Base-by-base conservation (phyloP, 2,329 filamentous ascomycete species). In the Penicillium polonicum region DNA sequence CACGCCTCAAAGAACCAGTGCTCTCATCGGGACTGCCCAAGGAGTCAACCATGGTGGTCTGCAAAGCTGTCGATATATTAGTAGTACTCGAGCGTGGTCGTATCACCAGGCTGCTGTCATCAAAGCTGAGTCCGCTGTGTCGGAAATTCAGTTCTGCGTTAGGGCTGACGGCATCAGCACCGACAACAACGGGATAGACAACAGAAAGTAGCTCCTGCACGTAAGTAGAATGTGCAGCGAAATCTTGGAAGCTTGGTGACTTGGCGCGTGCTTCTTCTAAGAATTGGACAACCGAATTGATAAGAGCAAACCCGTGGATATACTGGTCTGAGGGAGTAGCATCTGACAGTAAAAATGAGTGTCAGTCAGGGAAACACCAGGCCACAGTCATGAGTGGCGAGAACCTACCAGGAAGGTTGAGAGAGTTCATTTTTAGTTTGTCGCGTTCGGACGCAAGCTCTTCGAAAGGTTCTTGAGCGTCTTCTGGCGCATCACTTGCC, bases 171-270 rank as follows among this genome's bases (percentile, higher is more conserved):
- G 87, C 83, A 74, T 97, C 91, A 13, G 90, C 88, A 65, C 91
- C 93, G 27, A 96, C 92, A 49, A 97, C 84, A 19, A 94, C 85
- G 2, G 94, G 92, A 70, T 94, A 99, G 2, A 97, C 79, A 13
- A 91, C 88, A 36, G 86, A 85, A 0, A 97, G 80, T 4, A 99
- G 78, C 46, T 91, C 81, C 60, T 93, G 87, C 1, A 93, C 79
- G 74, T 96, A 97, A 44, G 90, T 88, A 0, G 92, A 95, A 0
- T 83, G 83, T 12, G 88, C 76, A 0, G 91, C 85, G 72, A 95
- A 97, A 44, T 97, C 92, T 56, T 89, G 84, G 72, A 97, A 97
- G 27, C 84, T 83, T 2, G 80, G 73, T 4, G 91, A 97, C 39
- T 87, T 86, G n/a, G 81, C 77, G 64, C 97, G 91, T 12, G 96